Base-by-base conservation (phyloP, 352 stramenopile genomes). In the Phytophthora hibernalis region DNA sequence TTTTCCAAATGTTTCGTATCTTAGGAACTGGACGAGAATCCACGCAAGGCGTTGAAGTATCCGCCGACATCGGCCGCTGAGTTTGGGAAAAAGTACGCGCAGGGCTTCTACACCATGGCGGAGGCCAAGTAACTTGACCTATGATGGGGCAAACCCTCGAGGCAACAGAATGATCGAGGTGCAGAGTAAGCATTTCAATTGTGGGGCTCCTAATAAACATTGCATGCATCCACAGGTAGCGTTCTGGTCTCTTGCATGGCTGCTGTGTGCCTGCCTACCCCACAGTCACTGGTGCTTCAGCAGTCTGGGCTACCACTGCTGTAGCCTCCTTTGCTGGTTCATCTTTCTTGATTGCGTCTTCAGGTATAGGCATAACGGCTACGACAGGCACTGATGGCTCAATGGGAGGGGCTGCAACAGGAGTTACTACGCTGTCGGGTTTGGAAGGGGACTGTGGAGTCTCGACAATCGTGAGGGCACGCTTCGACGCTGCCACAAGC, bases 41-140 rank as follows among this genome's bases (percentile, higher is more conserved):
- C 86, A 12, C 81, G 82, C 33, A 94, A 94, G 61, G 86, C 82
- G 40, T 69, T 94, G 33, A 94, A 94, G 62, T 68, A 94, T 55
- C 82, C 82, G 16, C 86, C 86, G 15, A 55, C 63, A 3, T 83
- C 76, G 13, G 80, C 84, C 8, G 63, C 76, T 11, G 86, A 92
- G 38, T 94, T 94, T 59, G 84, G 86, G 24, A 91, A 83, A 54
- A 88, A 86, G 62, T 94, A 94, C 42, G 86, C 86, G 1, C 86
- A 94, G 50, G 86, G 84, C 11, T 94, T 92, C 59, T 94, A 94
- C 78, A 92, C 86, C 22, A 91, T 89, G 72, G 85, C 85, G 0
- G 85, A 92, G 54, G 85, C 88, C 72, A 93, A 93, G 71, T 93
- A 52, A 79, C 30, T 37, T 20, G n/a, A 53, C 18, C 20, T 28